Conservation (phyloP, 495 filamentous ascomycete genomes). For the Neurospora terricola region DNA sequence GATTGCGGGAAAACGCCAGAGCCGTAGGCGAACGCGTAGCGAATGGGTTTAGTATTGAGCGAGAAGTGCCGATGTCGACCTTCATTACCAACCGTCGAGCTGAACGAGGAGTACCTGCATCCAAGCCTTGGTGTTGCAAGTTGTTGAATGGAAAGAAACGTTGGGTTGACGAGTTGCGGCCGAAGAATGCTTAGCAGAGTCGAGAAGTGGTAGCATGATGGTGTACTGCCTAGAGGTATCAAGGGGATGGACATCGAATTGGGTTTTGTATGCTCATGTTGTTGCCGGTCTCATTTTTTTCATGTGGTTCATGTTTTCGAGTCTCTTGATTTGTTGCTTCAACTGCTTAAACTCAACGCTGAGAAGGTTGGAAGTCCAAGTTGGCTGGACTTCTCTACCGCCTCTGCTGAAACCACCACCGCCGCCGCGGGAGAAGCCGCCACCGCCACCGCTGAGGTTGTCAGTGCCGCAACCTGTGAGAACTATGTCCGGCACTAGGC, state of each 20-base stretch:
- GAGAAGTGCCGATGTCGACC: no score
- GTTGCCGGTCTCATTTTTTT: conserved; percentile 44
- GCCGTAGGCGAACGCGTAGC: no score
- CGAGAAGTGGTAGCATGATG: neutral
- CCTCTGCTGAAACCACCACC: neutral
- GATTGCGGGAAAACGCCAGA: no score
- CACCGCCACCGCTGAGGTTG: neutral
- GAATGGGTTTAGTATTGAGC: no score
- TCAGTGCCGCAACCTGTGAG: neutral
- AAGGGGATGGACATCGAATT: conserved; percentile 46
- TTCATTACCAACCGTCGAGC: no score
- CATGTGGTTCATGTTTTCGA: no score
- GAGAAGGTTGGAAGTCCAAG: no score
- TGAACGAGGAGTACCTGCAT: neutral
- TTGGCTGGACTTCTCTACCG: neutral
- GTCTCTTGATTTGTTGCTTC: no score
- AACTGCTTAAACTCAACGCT: no score
- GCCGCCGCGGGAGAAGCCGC: neutral
- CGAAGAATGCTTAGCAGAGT: neutral
- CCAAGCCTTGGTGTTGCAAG: neutral
- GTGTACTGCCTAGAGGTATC: neutral
- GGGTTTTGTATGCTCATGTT: conserved; percentile 57
- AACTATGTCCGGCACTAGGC: neutral
- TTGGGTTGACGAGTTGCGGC: neutral
- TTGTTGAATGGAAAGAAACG: neutral